Evolutionary conservation across 306 rosid genomes (phyloP).

Genomic region (Vigna hirtella): DNA sequence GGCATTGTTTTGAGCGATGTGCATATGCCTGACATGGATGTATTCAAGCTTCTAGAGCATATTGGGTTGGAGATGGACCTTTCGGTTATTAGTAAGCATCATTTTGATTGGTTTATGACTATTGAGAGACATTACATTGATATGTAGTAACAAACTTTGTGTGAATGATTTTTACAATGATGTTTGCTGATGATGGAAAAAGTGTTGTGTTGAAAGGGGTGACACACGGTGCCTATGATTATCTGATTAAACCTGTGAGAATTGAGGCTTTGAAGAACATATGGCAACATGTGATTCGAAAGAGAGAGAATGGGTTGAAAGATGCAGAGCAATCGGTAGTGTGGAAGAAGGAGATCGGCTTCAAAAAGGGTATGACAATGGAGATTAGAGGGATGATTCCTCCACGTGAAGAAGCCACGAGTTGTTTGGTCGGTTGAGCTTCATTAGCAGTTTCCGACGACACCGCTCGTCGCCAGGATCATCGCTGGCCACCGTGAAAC

Average conservation of each 20-base stretch:
- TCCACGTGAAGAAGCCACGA: constrained; percentile 85
- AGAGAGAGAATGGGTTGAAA: constrained; percentile 75
- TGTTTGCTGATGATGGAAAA: constrained; percentile 93
- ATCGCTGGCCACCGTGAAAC: no score
- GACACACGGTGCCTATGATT: constrained; percentile 96
- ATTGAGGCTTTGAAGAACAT: constrained; percentile 93
- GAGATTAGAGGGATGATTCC: constrained; percentile 85
- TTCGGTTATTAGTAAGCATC: constrained; percentile 89
- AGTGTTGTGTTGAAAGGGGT: constrained; percentile 95
- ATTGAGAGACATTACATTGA: constrained; percentile 28
- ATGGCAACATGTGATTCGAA: constrained; percentile 98
- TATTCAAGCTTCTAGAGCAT: constrained; percentile 85
- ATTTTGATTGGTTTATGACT: background rate
- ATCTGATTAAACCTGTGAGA: constrained; percentile 88
- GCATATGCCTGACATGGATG: constrained; percentile 99
- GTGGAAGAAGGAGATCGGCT: constrained; percentile 83
- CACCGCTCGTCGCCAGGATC: no score
- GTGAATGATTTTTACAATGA: constrained; percentile 64
- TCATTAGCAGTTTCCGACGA: constrained; percentile 76
- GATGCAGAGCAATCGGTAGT: constrained; percentile 78
- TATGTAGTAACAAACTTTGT: constrained; percentile 20
- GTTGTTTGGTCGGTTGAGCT: constrained; percentile 99
- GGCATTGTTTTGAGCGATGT: constrained; percentile 94
- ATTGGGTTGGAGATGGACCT: constrained; percentile 98
- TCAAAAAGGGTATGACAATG: constrained; percentile 69